These are phyloP conservation scores for Candida broadrunensis DNA, from an alignment of 805 yeast species.

Conservation along the genomic window DNA sequence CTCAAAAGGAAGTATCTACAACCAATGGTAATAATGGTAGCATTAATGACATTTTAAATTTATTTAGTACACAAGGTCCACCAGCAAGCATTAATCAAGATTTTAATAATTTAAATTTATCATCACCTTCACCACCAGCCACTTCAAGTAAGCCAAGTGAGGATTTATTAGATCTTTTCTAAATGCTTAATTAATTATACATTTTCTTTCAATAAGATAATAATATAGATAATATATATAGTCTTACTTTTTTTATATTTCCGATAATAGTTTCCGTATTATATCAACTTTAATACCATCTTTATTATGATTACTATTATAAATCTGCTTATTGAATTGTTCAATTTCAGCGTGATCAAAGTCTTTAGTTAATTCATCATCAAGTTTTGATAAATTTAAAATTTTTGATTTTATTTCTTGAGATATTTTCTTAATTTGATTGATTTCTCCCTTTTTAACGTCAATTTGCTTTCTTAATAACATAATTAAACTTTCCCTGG, in stretches of 20 bases:
- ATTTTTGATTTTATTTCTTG: conserved; percentile 37
- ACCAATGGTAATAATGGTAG: conserved; percentile 7
- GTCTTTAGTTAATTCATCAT: conserved; percentile 3
- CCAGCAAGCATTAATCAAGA: conserved; percentile 8
- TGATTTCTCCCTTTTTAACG: conserved; percentile 54
- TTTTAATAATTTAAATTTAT: conserved; percentile 10
- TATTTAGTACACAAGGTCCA: conserved; percentile 30
- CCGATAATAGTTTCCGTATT: conserved; percentile 7
- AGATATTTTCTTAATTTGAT: conserved; percentile 39
- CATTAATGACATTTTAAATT: conserved; percentile 44
- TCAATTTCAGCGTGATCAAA: not conserved
- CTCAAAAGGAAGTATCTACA: conserved; percentile 12
- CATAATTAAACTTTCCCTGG: conserved; percentile 82
- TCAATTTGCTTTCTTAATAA: conserved; percentile 69
- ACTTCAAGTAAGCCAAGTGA: conserved; percentile 13
- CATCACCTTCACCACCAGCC: not conserved
- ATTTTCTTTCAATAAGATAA: too few species aligned
- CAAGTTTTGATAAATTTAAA: conserved; percentile 12
- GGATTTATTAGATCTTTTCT: conserved; percentile 40
- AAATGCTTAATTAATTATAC: not conserved
- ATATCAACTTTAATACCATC: conserved; percentile 6
- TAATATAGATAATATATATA: too few species aligned
- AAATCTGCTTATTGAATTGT: not conserved
- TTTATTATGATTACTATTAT: not conserved
- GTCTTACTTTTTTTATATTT: not conserved